phyloP scores from a whole-genome alignment of 306 rosid genomes.

The Quercus variabilis region DNA sequence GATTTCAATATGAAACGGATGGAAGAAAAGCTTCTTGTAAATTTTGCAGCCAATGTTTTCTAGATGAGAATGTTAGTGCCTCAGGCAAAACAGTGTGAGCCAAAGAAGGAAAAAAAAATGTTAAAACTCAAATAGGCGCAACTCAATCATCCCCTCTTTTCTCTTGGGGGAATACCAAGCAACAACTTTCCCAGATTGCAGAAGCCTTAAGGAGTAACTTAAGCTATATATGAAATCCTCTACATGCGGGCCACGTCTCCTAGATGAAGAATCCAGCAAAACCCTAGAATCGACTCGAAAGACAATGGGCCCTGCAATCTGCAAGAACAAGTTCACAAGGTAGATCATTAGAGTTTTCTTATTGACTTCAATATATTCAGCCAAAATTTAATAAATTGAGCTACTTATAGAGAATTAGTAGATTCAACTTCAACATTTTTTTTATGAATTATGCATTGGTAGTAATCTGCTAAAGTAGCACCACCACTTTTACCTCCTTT shows the following conservation, averaged over 20 bases:
- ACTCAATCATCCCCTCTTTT: slow-evolving; percentile 91
- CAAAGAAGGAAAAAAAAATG: neutral
- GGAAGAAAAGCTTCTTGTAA: neutral
- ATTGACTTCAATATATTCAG: neutral
- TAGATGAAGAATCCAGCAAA: slow-evolving; percentile 37
- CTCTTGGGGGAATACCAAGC: slow-evolving; percentile 91
- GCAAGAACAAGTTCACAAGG: slow-evolving; percentile 3
- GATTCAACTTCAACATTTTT: neutral
- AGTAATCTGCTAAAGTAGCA: neutral
- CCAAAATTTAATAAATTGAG: neutral
- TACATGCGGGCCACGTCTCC: slow-evolving; percentile 40
- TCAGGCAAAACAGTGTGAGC: neutral
- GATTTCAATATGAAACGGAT: neutral
- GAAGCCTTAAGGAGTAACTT: slow-evolving; percentile 59
- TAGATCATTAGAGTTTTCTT: neutral
- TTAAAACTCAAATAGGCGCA: slow-evolving; percentile 71
- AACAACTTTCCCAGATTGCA: slow-evolving; percentile 72
- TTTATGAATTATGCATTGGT: neutral
- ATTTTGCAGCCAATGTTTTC: neutral
- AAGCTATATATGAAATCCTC: slow-evolving; percentile 85
- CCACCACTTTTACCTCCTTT: neutral
- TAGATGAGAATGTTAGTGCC: neutral
- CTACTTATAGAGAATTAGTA: neutral
- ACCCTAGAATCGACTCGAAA: slow-evolving; percentile 69
- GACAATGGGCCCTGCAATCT: slow-evolving; percentile 76